Conservation (phyloP, 495 filamentous ascomycete genomes). For the Penicillium salamii region DNA sequence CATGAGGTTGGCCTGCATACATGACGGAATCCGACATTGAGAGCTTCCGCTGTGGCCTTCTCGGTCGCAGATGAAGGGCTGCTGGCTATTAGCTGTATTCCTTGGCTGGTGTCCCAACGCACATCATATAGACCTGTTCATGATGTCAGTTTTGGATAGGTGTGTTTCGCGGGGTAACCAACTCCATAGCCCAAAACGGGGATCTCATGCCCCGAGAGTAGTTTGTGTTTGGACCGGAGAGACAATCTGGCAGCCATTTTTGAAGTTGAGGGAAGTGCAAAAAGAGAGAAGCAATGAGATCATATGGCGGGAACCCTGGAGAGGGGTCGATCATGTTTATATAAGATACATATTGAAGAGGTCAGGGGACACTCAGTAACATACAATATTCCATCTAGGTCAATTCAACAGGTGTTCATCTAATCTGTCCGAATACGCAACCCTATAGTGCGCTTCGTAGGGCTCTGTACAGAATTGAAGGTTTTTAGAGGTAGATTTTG, state of each 20-base stretch:
- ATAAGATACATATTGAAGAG: too few species aligned
- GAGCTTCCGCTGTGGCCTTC: conserved; percentile 56
- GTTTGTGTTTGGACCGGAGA: conserved; percentile 32
- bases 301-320: not conserved
- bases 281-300: not conserved
- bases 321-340: too few species aligned
- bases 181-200: conserved; percentile 75
- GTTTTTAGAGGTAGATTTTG: too few species aligned
- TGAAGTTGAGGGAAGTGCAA: not conserved
- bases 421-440: too few species aligned
- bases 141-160: conserved; percentile 1
- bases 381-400: too few species aligned
- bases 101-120: conserved; percentile 5
- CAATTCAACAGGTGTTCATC: too few species aligned
- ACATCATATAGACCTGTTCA: conserved; percentile 73
- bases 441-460: too few species aligned
- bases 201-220: conserved; percentile 78
- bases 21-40: conserved; percentile 66
- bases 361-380: too few species aligned
- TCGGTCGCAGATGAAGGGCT: conserved; percentile 53
- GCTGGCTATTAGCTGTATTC: conserved; percentile 4
- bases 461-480: too few species aligned
- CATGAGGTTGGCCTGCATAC: too few species aligned
- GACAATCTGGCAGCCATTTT: conserved; percentile 29
- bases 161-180: conserved; percentile 26